A percentile compares a stretch with the other conserved stretches of the same genome.
These are phyloP conservation scores for Debaryomyces prosopidis DNA, from an alignment of 805 yeast genomes.

Conservation along the genomic window DNA sequence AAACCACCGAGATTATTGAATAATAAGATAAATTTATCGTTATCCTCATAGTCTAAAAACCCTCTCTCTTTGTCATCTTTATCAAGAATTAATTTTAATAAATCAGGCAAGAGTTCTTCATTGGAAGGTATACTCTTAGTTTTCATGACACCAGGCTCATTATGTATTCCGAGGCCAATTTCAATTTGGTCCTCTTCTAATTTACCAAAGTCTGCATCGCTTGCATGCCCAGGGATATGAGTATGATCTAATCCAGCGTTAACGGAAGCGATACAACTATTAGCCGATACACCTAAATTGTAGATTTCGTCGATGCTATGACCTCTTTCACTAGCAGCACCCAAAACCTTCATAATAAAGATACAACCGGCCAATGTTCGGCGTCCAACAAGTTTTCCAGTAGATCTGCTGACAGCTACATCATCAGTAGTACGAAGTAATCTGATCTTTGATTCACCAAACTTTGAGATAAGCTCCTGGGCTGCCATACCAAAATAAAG, in stretches of 20 bases:
- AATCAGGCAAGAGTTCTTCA: constrained; percentile 26
- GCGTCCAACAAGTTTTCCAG: constrained; percentile 35
- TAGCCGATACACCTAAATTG: constrained; percentile 26
- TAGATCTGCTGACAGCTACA: constrained; percentile 31
- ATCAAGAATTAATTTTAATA: constrained; percentile 27
- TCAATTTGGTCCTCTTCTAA: constrained; percentile 29
- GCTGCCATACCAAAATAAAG: constrained; percentile 42
- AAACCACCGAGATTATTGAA: constrained; percentile 41
- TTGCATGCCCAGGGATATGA: constrained; percentile 34
- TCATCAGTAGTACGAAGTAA: constrained; percentile 35
- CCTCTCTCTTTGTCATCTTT: constrained; percentile 26
- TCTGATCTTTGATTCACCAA: constrained; percentile 28
- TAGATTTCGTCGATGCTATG: constrained; percentile 24
- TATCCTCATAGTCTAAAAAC: constrained; percentile 24
- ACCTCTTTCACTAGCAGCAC: constrained; percentile 28
- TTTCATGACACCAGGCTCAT: constrained; percentile 38
- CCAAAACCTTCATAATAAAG: constrained; percentile 28
- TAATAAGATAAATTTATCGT: constrained; percentile 29
- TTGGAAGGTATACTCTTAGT: constrained; percentile 28
- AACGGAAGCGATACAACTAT: constrained; percentile 28
- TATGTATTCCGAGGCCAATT: constrained; percentile 40
- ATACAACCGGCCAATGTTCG: constrained; percentile 37
- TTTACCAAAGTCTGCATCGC: constrained; percentile 21
- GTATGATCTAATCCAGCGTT: constrained; percentile 40
- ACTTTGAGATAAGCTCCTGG: constrained; percentile 31